Percentiles rank a stretch among this genome's conserved stretches.
Conservation (phyloP, 768 basidiomycete species). For the Leccinum incarnatum region DNA sequence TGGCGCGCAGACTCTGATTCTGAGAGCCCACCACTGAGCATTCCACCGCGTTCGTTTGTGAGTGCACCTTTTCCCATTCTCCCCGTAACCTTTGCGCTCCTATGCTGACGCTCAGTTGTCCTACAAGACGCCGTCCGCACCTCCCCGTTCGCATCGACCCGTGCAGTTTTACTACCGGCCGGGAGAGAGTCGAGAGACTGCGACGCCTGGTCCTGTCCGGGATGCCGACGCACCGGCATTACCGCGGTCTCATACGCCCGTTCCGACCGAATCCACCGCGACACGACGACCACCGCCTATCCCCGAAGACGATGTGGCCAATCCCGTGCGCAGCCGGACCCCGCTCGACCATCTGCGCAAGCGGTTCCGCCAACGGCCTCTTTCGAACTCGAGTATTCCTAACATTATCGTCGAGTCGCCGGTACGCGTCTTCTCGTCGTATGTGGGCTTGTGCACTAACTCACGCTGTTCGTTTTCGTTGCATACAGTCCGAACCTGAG, state of each 20-base stretch:
- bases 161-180: constrained; percentile 25
- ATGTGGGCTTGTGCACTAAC: neutral
- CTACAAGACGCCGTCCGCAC: constrained; percentile 17
- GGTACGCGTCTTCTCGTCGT: constrained; percentile 27
- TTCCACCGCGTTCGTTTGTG: constrained; percentile 22
- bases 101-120: constrained; percentile 5
- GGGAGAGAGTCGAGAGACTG: constrained; percentile 24
- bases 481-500: constrained; percentile 39
- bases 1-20: constrained; percentile 31
- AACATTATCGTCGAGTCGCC: constrained; percentile 48
- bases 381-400: constrained; percentile 37
- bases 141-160: constrained; percentile 12
- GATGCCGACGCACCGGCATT: constrained; percentile 12
- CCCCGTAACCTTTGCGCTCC: neutral
- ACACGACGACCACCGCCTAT: neutral
- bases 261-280: constrained; percentile 7
- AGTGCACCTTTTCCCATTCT: neutral
- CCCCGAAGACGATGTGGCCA: constrained; percentile 4
- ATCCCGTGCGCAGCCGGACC: constrained; percentile 16
- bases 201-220: constrained; percentile 25
- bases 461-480: neutral
- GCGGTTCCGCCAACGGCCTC: constrained; percentile 29
- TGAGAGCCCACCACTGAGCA: constrained; percentile 11
- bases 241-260: constrained; percentile 16
- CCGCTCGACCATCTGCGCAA: constrained; percentile 25